Evolutionary conservation across 306 rosid species (phyloP).

Genomic region (Pyrus betulifolia): DNA sequence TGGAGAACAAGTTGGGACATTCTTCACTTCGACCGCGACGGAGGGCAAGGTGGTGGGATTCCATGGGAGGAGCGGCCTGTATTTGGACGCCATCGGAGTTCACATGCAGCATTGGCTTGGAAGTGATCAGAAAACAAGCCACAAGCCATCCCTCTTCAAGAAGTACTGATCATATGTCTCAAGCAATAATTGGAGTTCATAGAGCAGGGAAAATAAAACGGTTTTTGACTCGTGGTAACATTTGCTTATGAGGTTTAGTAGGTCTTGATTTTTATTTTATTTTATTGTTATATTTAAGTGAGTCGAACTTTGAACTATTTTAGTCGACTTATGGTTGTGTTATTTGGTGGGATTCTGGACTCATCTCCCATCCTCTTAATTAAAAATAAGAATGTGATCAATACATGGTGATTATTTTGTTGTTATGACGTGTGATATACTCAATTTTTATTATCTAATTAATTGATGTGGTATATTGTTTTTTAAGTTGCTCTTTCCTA

Average conservation of each 20-base stretch:
- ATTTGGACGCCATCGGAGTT: constrained; percentile 85
- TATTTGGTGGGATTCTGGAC: not conserved
- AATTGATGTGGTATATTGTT: too few relatives aligned
- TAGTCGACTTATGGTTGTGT: not conserved
- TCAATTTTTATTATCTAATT: too few relatives aligned
- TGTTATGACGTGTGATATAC: too few relatives aligned
- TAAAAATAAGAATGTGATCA: not conserved
- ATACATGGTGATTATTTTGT: too few relatives aligned
- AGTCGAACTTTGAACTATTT: too few relatives aligned
- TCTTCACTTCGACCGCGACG: constrained; percentile 79
- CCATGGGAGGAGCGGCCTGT: constrained; percentile 78
- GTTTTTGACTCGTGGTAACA: not conserved
- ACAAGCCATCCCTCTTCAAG: constrained; percentile 56
- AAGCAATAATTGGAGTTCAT: not conserved
- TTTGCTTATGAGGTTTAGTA: too few relatives aligned
- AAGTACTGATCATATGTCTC: constrained; percentile 29
- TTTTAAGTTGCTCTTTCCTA: too few relatives aligned
- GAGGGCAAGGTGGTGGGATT: constrained; percentile 88
- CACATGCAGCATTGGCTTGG: constrained; percentile 98
- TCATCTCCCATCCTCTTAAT: not conserved
- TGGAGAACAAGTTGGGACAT: constrained; percentile 80
- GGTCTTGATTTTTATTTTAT: too few relatives aligned
- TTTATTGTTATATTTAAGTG: too few relatives aligned
- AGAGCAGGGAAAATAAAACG: not conserved
- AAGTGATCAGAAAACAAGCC: constrained; percentile 42